Conservation (phyloP, 2,329 filamentous ascomycete genomes). For the Hymenoscyphus fraxineus region DNA sequence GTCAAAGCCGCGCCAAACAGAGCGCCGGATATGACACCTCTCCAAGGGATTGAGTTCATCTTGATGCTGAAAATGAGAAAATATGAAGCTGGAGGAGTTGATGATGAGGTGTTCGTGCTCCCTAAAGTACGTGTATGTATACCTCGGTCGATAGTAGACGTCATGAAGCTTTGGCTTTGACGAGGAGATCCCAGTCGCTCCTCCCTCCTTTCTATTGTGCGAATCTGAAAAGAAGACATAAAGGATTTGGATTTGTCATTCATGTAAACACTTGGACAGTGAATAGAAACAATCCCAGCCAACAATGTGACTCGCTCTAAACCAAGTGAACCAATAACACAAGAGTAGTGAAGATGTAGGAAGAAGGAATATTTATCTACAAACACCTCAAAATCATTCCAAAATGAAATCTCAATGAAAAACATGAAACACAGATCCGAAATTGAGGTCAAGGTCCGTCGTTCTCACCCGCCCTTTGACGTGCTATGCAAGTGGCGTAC, state of each 20-base stretch:
- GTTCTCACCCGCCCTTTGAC: neutral
- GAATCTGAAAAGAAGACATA: neutral
- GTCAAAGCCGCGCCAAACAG: conserved; percentile 60
- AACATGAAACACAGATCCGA: neutral
- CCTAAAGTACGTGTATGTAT: neutral
- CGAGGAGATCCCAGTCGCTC: neutral
- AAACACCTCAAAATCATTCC: neutral
- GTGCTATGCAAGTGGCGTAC: neutral
- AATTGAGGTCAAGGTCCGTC: neutral
- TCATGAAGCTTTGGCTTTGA: neutral
- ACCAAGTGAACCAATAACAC: neutral
- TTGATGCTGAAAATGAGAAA: neutral
- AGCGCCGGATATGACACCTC: conserved; percentile 41
- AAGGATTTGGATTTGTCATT: neutral
- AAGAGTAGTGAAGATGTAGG: neutral
- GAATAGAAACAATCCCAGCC: neutral
- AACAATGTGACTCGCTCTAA: neutral
- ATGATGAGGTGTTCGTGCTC: neutral
- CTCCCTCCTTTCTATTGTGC: neutral
- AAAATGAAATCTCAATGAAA: neutral
- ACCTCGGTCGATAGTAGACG: neutral
- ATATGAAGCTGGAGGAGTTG: neutral
- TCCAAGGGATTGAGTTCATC: conserved; percentile 7
- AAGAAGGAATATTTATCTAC: neutral
- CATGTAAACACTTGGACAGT: neutral